Evolutionary conservation across 345 rosid species (phyloP).

Genomic region (Corymbia maculata): DNA sequence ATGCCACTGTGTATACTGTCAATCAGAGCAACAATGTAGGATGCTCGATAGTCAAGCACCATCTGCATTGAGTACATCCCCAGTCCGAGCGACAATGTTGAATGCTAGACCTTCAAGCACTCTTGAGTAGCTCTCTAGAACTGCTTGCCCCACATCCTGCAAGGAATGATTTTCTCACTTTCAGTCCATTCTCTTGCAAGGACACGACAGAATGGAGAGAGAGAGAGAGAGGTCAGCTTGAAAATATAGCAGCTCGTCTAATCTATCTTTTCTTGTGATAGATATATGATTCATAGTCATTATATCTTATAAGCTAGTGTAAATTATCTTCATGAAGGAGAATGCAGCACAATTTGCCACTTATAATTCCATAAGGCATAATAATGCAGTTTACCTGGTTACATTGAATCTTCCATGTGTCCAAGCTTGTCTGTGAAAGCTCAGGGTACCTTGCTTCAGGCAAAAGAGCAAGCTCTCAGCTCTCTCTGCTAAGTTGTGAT

Average conservation of each 20-base stretch:
- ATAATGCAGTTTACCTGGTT: constrained; percentile 31
- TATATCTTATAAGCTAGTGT: background rate
- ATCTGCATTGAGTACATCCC: constrained; percentile 75
- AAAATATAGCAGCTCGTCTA: background rate
- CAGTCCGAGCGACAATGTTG: constrained; percentile 85
- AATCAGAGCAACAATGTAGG: background rate
- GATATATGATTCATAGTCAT: background rate
- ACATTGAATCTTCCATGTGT: constrained; percentile 85
- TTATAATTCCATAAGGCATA: background rate
- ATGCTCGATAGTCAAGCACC: background rate
- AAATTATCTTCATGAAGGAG: background rate
- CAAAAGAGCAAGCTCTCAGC: constrained; percentile 74
- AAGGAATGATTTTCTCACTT: background rate
- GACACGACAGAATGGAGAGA: background rate
- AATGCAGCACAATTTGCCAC: background rate
- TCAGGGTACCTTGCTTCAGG: constrained; percentile 85
- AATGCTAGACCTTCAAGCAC: constrained; percentile 87
- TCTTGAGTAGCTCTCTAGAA: constrained; percentile 84
- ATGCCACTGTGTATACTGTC: background rate
- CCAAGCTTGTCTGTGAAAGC: constrained; percentile 87
- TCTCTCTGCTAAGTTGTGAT: constrained; percentile 65
- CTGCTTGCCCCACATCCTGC: constrained; percentile 94
- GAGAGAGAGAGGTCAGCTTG: background rate
- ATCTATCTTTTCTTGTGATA: background rate
- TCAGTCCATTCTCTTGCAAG: background rate